Evolutionary conservation across 2,329 filamentous ascomycete genomes (phyloP).

Genomic region (Apiospora saccharicola): DNA sequence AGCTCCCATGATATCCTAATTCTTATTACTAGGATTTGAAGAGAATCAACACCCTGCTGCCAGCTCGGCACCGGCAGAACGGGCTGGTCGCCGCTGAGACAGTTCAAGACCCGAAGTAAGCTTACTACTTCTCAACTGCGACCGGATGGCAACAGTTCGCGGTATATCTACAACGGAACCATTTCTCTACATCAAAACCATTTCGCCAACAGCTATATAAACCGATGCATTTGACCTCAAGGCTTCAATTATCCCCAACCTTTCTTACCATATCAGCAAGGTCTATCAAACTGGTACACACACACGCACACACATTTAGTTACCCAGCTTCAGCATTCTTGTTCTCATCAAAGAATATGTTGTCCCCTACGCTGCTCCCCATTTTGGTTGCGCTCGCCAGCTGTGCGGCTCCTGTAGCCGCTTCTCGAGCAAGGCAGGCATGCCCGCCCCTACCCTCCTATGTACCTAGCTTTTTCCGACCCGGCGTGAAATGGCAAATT

Average conservation of each 20-base stretch:
- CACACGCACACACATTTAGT: not conserved
- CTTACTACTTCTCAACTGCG: not conserved
- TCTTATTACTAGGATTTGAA: not conserved
- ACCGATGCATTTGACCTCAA: not conserved
- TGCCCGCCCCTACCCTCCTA: too few species aligned
- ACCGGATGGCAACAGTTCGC: not conserved
- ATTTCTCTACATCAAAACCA: not conserved
- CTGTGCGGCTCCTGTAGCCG: not conserved
- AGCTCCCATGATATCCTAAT: too few species aligned
- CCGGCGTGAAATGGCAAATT: slow-evolving; percentile 27
- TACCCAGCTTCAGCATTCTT: too few species aligned
- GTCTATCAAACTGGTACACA: too few species aligned
- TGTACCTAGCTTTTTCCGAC: not conserved
- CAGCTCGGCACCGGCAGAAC: not conserved
- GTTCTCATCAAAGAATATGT: not conserved
- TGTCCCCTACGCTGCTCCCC: not conserved
- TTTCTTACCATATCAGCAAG: not conserved
- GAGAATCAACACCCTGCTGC: not conserved
- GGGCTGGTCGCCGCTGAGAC: not conserved
- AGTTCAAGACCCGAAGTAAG: not conserved
- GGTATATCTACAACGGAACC: not conserved
- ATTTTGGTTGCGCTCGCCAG: not conserved
- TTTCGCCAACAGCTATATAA: not conserved
- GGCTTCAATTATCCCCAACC: not conserved
- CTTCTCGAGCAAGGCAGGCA: too few species aligned